Evolutionary conservation across 208 protist genomes (phyloP), one percentile per base, ranked within the genome.

Genomic region (Crithidia acanthocephali): DNA sequence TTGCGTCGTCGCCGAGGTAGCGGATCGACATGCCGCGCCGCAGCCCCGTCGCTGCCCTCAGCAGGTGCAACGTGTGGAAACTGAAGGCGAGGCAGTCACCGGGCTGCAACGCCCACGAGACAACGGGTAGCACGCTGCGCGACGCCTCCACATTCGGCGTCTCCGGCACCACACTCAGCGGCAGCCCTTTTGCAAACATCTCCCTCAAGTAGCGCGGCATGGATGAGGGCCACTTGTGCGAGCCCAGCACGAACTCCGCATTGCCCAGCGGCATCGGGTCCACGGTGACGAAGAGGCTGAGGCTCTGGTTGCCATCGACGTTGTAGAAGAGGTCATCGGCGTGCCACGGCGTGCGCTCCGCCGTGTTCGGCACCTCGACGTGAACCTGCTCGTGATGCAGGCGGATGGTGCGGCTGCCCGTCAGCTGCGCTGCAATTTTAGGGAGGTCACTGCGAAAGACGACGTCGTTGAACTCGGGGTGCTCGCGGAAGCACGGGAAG

Each of bases 321-420:
- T 83, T 88, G 73, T 82, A 88, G 72, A 80, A 85, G 11, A 77
- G 76, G 8, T 69, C 68, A 57, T 83, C 83, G 61, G 80, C 65
- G 68, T 83, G 79, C 83, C 79, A 87, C 42, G 72, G 72, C 1
- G 81, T 82, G 44, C 67, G 70, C 53, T 66, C 63, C 60, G 72
- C 23, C 37, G 57, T 74, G 60, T 74, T 80, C 18, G 76, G 58
- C 44, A 80, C 70, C 62, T 86, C 81, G 27, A 76, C 59, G 69
- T 83, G 73, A 27, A 78, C 72, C 68, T 86, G 76, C 55, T 72
- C 76, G 73, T 86, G 73, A 55, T 81, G 74, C 5, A 83, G 67
- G 50, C 81, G 74, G 18, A 75, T 59, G 10, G 59, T 73, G 63
- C 53, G 33, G 61, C 76, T 87, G 32, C 60, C 52, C 40, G 75